A percentile compares a stretch with the other conserved stretches of the same genome.
phyloP scores from a whole-genome alignment of 2,329 filamentous ascomycete species.

The Setomelanomma holmii region DNA sequence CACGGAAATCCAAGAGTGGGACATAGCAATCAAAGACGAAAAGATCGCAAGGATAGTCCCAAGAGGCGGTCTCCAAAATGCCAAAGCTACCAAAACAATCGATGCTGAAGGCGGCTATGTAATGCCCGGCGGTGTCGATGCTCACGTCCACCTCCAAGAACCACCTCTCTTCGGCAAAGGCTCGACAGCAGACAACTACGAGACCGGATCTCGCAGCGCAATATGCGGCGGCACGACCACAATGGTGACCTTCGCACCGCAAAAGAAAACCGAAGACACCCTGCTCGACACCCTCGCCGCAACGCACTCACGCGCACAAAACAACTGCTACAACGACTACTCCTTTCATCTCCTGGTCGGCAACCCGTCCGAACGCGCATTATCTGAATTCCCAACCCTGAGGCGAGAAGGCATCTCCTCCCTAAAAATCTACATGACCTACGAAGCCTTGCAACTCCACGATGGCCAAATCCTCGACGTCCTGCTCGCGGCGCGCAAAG shows the following conservation, averaged over 20 bases:
- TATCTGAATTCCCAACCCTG: conserved; percentile 46
- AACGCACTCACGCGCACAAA: conserved; percentile 52
- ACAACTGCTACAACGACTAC: conserved; percentile 59
- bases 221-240: conserved; percentile 59
- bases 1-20: conserved; percentile 46
- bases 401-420: conserved; percentile 48
- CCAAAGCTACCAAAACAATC: conserved; percentile 43
- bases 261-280: conserved; percentile 54
- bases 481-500: conserved; percentile 49
- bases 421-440: conserved; percentile 55
- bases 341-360: conserved; percentile 51
- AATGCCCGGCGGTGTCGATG: conserved; percentile 55
- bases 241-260: conserved; percentile 58
- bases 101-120: conserved; percentile 57
- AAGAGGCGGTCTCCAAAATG: conserved; percentile 40
- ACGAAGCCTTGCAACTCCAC: conserved; percentile 49
- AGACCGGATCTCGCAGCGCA: conserved; percentile 54
- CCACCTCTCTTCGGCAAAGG: conserved; percentile 55
- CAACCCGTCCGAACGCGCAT: conserved; percentile 43
- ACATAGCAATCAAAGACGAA: conserved; percentile 54
- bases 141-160: conserved; percentile 57
- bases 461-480: conserved; percentile 50
- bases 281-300: conserved; percentile 53
- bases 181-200: conserved; percentile 50
- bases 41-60: conserved; percentile 48